Conservation (phyloP, 2,329 filamentous ascomycete genomes). For the Fusarium falciforme region DNA sequence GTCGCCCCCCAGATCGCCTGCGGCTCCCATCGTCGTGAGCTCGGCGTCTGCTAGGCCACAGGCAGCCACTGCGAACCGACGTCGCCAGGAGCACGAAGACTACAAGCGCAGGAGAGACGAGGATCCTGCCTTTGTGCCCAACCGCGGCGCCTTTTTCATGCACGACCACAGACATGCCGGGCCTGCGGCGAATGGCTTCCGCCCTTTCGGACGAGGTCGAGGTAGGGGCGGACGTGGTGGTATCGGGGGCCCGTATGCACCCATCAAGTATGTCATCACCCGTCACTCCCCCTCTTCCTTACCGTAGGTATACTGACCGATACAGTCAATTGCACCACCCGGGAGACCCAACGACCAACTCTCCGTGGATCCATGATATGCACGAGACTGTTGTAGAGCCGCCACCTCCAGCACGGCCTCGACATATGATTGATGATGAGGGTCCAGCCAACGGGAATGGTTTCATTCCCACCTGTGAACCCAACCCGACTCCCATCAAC, state of each 20-base stretch:
- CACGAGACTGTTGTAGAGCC: slow-evolving; percentile 76
- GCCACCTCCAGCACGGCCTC: slow-evolving; percentile 51
- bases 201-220: slow-evolving; percentile 75
- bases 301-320: slow-evolving; percentile 40
- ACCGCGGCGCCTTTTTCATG: slow-evolving; percentile 95
- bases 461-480: slow-evolving; percentile 66
- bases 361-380: slow-evolving; percentile 93
- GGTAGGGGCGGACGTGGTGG: slow-evolving; percentile 71
- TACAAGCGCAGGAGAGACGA: slow-evolving; percentile 89
- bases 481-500: slow-evolving; percentile 75
- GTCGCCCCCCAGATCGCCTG: slow-evolving; percentile 54
- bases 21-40: slow-evolving; percentile 66
- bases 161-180: slow-evolving; percentile 89
- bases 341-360: slow-evolving; percentile 73
- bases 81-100: slow-evolving; percentile 88
- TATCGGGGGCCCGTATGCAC: slow-evolving; percentile 68
- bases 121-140: slow-evolving; percentile 93
- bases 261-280: slow-evolving; percentile 68
- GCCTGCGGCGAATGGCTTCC: slow-evolving; percentile 81
- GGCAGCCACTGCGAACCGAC: slow-evolving; percentile 74
- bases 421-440: slow-evolving; percentile 58
- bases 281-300: background rate
- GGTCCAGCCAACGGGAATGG: slow-evolving; percentile 66
- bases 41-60: slow-evolving; percentile 62
- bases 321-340: slow-evolving; percentile 56